Conservation (phyloP, 2,329 filamentous ascomycete genomes). For the Pseudogymnoascus sp. region DNA sequence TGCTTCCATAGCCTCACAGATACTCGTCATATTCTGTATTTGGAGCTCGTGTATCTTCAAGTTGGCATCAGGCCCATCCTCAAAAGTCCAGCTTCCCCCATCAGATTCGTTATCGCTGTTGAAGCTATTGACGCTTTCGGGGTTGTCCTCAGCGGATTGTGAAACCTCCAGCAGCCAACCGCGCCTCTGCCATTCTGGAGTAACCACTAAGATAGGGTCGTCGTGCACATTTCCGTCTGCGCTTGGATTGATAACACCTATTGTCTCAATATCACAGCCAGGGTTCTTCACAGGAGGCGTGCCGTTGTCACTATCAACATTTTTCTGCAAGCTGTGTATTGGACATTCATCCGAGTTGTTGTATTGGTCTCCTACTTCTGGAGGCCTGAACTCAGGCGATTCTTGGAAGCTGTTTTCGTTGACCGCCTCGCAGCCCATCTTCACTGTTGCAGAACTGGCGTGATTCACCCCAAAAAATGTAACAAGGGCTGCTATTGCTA, state of each 20-base stretch:
- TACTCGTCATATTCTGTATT: neutral
- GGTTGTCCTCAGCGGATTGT: neutral
- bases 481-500: neutral
- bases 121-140: neutral
- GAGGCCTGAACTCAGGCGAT: neutral
- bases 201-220: neutral
- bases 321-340: neutral
- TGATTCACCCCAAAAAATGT: neutral
- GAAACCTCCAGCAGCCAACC: neutral
- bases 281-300: neutral
- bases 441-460: neutral
- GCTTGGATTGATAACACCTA: neutral
- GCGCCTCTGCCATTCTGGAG: neutral
- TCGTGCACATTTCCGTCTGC: neutral
- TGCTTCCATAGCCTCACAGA: neutral
- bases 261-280: neutral
- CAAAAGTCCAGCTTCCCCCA: neutral
- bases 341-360: neutral
- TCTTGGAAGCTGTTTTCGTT: neutral
- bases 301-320: neutral
- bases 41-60: neutral
- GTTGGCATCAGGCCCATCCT: neutral
- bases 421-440: neutral
- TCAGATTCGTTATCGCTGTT: neutral
- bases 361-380: neutral